These are phyloP conservation scores for Cercospora beticola DNA, from an alignment of 2,329 filamentous ascomycete species.

Conservation along the genomic window DNA sequence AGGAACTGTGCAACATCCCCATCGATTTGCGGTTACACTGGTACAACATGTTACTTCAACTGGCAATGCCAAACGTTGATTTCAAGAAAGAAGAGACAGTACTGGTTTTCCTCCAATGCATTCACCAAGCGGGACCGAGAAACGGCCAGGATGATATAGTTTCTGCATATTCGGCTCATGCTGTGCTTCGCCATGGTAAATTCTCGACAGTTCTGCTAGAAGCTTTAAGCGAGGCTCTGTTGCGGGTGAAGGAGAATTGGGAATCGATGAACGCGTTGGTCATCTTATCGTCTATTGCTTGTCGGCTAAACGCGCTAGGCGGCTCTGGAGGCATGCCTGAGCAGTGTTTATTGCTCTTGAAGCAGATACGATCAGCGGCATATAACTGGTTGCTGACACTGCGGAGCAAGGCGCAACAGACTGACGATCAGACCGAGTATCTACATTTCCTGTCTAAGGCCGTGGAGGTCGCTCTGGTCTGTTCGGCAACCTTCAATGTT, in stretches of 20 bases:
- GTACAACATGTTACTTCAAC: constrained; percentile 50
- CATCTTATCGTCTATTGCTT: constrained; percentile 23
- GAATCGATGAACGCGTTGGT: constrained; percentile 27
- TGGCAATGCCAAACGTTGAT: constrained; percentile 58
- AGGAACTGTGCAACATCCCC: constrained; percentile 52
- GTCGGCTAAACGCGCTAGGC: constrained; percentile 25
- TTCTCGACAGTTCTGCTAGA: constrained; percentile 16
- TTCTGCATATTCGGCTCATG: constrained; percentile 49
- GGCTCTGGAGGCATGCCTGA: neutral
- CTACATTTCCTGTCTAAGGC: constrained; percentile 36
- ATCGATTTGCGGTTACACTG: constrained; percentile 51
- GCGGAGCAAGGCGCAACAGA: constrained; percentile 29
- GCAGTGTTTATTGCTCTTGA: constrained; percentile 36
- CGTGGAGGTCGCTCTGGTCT: constrained; percentile 58
- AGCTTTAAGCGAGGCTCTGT: constrained; percentile 13
- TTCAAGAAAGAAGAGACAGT: constrained; percentile 57
- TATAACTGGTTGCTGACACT: constrained; percentile 53
- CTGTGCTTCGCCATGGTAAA: constrained; percentile 47
- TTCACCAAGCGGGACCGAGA: constrained; percentile 52
- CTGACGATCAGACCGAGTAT: constrained; percentile 39
- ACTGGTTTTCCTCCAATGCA: constrained; percentile 53
- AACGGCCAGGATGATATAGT: neutral
- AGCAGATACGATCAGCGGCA: constrained; percentile 45
- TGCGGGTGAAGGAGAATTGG: constrained; percentile 30
- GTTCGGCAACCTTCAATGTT: constrained; percentile 49